Evolutionary conservation across 2,329 filamentous ascomycete species (phyloP), one percentile per base, ranked within the genome.

Genomic region (Cadophora sp.): DNA sequence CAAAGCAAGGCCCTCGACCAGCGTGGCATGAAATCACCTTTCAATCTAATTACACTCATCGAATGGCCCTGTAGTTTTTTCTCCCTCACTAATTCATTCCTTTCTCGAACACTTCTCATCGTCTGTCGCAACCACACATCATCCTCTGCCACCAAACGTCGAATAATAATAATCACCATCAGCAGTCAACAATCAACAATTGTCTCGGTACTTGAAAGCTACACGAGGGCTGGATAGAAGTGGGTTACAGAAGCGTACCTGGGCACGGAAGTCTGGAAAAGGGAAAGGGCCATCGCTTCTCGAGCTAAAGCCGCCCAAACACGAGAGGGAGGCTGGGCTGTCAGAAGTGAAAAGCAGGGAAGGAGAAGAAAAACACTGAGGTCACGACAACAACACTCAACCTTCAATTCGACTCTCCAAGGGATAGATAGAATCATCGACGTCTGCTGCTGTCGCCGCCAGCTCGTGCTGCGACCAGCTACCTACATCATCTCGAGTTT

Each of bases 21-120:
- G 34, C 40, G 40, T 62, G 59, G 59, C 59, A 62, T 62, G 59
- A 62, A 62, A 62, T 48, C 59, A 62, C 43, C 59, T 50, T 48
- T 48, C 59, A 29, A 27, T 50, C 59, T 62, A 62, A 62, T 62
- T 48, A 62, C 43, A 46, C 12, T 14, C 40, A 48, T 8, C 26
- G 27, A n/a, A 31, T 19, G 27, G 51, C 31, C 51, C 51, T 31
- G 51, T n/a, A 37, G 55, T 34, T 58, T 58, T n/a, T 37, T 37
- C 55, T 37, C 29, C 3, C 55, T 58, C 31, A 43, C 34, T 59
- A 40, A 59, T 59, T 40, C 56, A 43, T 26, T n/a, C n/a, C 31
- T 37, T 43, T n/a, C 34, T 40, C 34, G 31, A 29, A 37, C 55
- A 58, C 55, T 31, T 58, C n/a, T 26, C 31, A 26, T 37, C 55